Percentiles rank a stretch among this genome's conserved stretches.
Conservation (phyloP, 257 asterid species). For the Euphrasia confusa region DNA sequence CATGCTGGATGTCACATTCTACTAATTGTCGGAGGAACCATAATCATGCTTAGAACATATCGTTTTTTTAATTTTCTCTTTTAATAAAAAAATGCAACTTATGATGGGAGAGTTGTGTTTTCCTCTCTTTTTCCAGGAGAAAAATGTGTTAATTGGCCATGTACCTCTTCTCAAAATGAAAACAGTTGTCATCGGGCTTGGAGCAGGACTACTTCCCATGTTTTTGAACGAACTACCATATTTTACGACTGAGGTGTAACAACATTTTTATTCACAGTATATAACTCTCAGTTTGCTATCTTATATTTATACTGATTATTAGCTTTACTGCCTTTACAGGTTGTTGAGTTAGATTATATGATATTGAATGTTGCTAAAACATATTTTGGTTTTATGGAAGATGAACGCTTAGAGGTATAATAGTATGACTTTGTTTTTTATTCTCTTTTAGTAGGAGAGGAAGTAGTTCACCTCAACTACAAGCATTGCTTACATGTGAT, state of each 20-base stretch:
- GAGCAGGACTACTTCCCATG: slow-evolving; percentile 98
- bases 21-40: neutral
- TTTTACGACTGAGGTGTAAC: slow-evolving; percentile 55
- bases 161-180: slow-evolving; percentile 14
- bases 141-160: too few relatives aligned
- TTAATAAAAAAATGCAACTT: neutral
- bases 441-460: too few relatives aligned
- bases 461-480: too few relatives aligned
- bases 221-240: slow-evolving; percentile 58
- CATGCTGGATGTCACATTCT: too few relatives aligned
- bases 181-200: slow-evolving; percentile 80
- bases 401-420: slow-evolving; percentile 34
- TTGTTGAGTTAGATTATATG: slow-evolving; percentile 71
- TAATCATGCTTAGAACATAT: too few relatives aligned
- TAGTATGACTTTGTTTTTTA: too few relatives aligned
- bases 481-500: too few relatives aligned
- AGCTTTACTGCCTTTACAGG: slow-evolving; percentile 36
- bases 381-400: slow-evolving; percentile 63
- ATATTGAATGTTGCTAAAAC: slow-evolving; percentile 67
- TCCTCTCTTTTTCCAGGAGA: too few relatives aligned
- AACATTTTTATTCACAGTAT: neutral
- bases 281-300: slow-evolving; percentile 8
- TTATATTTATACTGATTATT: slow-evolving; percentile 25
- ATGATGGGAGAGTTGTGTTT: too few relatives aligned
- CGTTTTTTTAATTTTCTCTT: neutral